Conservation (phyloP, 1,139 yeast species). For the Hansenula lynferdii region DNA sequence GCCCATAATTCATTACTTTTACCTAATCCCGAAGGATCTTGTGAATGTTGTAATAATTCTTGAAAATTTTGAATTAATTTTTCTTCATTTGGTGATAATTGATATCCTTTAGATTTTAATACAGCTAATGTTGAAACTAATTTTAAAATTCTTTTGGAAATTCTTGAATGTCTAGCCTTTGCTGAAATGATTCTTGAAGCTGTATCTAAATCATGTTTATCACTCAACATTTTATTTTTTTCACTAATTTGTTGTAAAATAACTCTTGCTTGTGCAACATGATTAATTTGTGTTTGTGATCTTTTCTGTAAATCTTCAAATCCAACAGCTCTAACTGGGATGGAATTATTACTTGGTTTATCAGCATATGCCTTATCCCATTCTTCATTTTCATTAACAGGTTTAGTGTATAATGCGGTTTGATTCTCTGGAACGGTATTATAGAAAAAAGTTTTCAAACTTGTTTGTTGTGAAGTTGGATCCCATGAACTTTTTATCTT, state of each 20-base stretch:
- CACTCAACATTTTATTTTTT: constrained; percentile 63
- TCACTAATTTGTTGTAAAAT: constrained; percentile 76
- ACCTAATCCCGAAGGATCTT: constrained; percentile 78
- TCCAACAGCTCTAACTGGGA: constrained; percentile 79
- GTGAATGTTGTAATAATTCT: constrained; percentile 53
- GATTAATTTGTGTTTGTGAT: constrained; percentile 73
- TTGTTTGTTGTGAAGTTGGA: constrained; percentile 71
- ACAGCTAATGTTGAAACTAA: constrained; percentile 68
- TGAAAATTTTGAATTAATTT: constrained; percentile 68
- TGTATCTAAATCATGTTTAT: constrained; percentile 87
- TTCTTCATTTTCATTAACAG: constrained; percentile 74
- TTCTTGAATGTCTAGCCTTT: constrained; percentile 40
- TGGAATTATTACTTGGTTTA: constrained; percentile 55
- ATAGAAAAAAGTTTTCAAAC: constrained; percentile 81
- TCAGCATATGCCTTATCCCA: constrained; percentile 88
- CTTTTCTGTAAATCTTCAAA: constrained; percentile 81
- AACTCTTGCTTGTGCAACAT: constrained; percentile 77
- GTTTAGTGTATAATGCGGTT: constrained; percentile 61
- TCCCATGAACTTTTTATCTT: constrained; percentile 93
- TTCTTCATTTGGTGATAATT: constrained; percentile 87
- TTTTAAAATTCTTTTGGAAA: constrained; percentile 57
- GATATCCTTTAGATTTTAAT: constrained; percentile 70
- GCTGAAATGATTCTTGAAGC: constrained; percentile 51
- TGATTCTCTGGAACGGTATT: constrained; percentile 71
- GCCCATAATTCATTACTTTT: constrained; percentile 93